Evolutionary conservation across 2,329 filamentous ascomycete genomes (phyloP), one percentile per base, ranked within the genome.

Genomic region (Didymella pinodella): DNA sequence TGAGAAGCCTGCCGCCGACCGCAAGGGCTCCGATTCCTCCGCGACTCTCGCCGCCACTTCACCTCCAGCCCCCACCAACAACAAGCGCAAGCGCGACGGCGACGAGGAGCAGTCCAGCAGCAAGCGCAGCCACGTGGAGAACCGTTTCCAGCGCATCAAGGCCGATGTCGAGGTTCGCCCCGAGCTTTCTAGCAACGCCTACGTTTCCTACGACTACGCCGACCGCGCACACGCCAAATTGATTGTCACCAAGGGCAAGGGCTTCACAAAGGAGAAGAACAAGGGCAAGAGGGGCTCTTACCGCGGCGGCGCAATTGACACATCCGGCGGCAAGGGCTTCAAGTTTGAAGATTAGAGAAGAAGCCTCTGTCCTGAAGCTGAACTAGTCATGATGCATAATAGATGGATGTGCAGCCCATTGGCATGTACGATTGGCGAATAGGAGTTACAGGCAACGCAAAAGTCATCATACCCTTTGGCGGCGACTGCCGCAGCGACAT

Each of bases 231-330:
- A 93, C 74, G 86, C 92, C 67, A 93, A 97, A 75, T 81, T 99
- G 63, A 91, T 93, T 48, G 86, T 97, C 38, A 98, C 94, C 31
- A 92, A 90, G 76, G 95, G 95, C 71, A 98, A 97, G 82, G 93
- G 92, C 4, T 99, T 99, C 80, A 98, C 94, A 60, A 99, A 99
- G 84, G 95, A 98, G 83, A 99, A 99, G 88, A 99, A 99, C 81
- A 99, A 99, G 76, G 80, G 81, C 73, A 81, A 82, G 75, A 85
- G 88, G 69, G 95, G 95, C 49, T 92, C 90, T 66, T 99, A 97
- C 84, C 88, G 90, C 47, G 95, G 95, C 44, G 95, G 95, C 7
- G 79, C 85, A 51, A 96, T 99, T 71, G 93, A 99, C 75, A 90
- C 94, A 52, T 80, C 84, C 14, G 88, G 89, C 20, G 90, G 90